A percentile compares a stretch with the other conserved stretches of the same genome.
Evolutionary conservation across 192 early-diverging fungal species (phyloP).

Genomic region (Gryganskiella cystojenkinii): DNA sequence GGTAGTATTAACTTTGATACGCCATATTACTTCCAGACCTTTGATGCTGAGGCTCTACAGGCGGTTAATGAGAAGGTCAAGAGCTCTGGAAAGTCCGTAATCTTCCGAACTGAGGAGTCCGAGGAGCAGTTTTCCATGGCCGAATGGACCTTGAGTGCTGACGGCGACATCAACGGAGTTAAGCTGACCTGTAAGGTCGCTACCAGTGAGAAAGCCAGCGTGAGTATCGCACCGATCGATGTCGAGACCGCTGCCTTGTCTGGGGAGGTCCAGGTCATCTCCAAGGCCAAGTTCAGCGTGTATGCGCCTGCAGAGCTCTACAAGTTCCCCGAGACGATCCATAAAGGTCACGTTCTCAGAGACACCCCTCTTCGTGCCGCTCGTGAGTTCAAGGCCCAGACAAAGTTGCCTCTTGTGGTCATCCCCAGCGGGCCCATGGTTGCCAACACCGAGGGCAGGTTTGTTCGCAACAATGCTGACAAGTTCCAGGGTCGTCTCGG

Average conservation of each 20-base stretch:
- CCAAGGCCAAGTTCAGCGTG: constrained; percentile 39
- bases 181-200: constrained; percentile 42
- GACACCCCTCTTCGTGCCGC: constrained; percentile 26
- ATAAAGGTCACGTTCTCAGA: constrained; percentile 38
- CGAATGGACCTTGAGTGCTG: constrained; percentile 54
- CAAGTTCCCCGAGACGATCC: constrained; percentile 46
- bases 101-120: constrained; percentile 23
- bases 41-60: constrained; percentile 30
- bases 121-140: constrained; percentile 41
- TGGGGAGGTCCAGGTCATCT: constrained; percentile 43
- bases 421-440: constrained; percentile 40
- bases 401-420: constrained; percentile 23
- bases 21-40: constrained; percentile 50
- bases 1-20: constrained; percentile 41
- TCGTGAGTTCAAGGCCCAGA: constrained; percentile 52
- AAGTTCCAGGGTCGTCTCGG: constrained; percentile 55
- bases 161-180: constrained; percentile 51
- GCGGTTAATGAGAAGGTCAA: constrained; percentile 13
- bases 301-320: constrained; percentile 54
- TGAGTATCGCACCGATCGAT: constrained; percentile 36
- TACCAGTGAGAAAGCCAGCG: constrained; percentile 25
- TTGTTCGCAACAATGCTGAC: constrained; percentile 45
- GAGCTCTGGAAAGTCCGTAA: constrained; percentile 10
- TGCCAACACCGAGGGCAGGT: constrained; percentile 49
- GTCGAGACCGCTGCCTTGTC: constrained; percentile 28